Base-by-base conservation (phyloP, 257 asterid species). In the Knoxia roxburghii region DNA sequence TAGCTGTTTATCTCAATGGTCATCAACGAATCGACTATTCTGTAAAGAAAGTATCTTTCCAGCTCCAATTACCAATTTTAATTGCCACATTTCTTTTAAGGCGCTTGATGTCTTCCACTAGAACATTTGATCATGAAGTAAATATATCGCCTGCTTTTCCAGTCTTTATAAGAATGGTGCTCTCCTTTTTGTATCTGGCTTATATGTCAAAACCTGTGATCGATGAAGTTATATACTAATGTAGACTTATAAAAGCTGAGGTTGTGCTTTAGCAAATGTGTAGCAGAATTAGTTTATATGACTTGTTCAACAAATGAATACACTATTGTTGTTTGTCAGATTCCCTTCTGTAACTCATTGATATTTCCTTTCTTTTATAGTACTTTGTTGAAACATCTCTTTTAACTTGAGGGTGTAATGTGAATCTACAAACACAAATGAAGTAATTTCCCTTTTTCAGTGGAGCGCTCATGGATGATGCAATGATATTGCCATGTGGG, bases 401-500 rank as follows among this genome's bases (percentile, higher is more conserved):
- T 70, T 64, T 11, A 4, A 1, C 12, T 43, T 7, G 30, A 51
- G 41, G n/a, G 21, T 21, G 32, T 60, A 18, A 43, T 64, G 58
- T 46, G 10, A 58, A 7, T 54, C 33, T 73, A 35, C 20, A 64
- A 67, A 45, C 33, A 61, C 57, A 72, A 56, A 66, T 72, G 30
- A 26, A 69, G 70, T 67, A 50, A 43, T 1, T 59, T 35, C 52
- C 70, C 40, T 57, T 75, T 68, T 75, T 53, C 95, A 94, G 99
- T 32, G 96, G 97, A 55, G 78, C 76, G 45, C 96, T 90, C 75
- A 90, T 94, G 99, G 99, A 88, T 46, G 99, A 90, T 56, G 99
- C 95, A 15, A 82, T 94, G 95, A 94, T 94, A 82, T 80, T 90
- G 72, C 93, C 95, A 43, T 90, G 99, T 79, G 99, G 99, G 67